Percentiles rank a stretch among this genome's conserved stretches.
Evolutionary conservation across 306 rosid genomes (phyloP).

Genomic region (Castanea sativa): DNA sequence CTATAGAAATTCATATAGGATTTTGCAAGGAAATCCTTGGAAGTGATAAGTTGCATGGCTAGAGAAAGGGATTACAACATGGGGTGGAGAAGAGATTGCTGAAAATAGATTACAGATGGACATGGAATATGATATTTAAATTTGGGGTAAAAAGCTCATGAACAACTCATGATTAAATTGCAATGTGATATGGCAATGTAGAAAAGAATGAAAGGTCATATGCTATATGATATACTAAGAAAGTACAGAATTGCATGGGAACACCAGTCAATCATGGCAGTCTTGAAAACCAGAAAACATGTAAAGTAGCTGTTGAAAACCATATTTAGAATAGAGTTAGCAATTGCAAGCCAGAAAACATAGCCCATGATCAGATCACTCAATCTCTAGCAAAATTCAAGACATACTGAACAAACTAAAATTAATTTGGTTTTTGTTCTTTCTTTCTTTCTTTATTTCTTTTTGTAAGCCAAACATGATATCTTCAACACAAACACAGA

Average conservation of each 20-base stretch:
- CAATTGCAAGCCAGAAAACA: neutral
- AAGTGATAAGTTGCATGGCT: neutral
- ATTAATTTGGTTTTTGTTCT: neutral
- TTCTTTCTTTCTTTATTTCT: too few relatives aligned
- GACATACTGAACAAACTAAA: neutral
- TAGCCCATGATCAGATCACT: neutral
- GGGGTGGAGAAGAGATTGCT: neutral
- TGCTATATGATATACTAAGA: neutral
- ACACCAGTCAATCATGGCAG: neutral
- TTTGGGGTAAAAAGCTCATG: neutral
- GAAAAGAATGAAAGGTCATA: neutral
- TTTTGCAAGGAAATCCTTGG: neutral
- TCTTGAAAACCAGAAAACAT: neutral
- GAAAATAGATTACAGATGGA: neutral
- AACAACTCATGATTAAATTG: neutral
- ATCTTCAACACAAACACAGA: conserved; percentile 4
- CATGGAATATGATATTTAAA: neutral
- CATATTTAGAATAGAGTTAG: neutral
- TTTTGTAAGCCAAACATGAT: neutral
- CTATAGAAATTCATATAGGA: neutral
- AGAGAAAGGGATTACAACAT: neutral
- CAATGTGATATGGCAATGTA: neutral
- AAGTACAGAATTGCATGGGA: neutral
- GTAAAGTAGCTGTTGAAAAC: neutral
- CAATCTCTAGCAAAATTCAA: neutral